Percentiles rank a stretch among this genome's conserved stretches.
phyloP scores from a whole-genome alignment of 2,329 filamentous ascomycete genomes.

The Xylariaceae sp. region DNA sequence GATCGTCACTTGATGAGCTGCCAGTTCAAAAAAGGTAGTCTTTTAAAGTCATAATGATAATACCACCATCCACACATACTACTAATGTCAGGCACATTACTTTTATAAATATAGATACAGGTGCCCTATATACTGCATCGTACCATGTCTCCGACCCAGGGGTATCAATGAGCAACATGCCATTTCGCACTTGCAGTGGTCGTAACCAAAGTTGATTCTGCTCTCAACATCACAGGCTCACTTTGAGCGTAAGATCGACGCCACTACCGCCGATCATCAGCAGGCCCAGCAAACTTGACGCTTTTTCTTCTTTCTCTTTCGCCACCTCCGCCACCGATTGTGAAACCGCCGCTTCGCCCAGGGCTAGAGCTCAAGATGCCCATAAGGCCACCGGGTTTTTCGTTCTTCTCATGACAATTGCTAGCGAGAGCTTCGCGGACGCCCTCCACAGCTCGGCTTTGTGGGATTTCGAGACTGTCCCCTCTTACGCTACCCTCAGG shows the following conservation, averaged over 20 bases:
- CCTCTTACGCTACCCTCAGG: slow-evolving; percentile 47
- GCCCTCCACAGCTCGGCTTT: slow-evolving; percentile 66
- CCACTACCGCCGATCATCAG: slow-evolving; percentile 43
- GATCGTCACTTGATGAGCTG: background rate
- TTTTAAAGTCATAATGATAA: too few species aligned
- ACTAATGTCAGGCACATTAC: too few species aligned
- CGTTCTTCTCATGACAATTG: slow-evolving; percentile 21
- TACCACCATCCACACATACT: too few species aligned
- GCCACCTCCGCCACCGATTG: slow-evolving; percentile 35
- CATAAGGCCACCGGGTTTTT: slow-evolving; percentile 46
- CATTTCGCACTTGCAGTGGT: background rate
- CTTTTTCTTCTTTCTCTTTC: slow-evolving; percentile 67
- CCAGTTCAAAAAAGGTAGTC: too few species aligned
- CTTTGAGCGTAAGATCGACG: background rate
- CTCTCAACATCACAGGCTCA: background rate
- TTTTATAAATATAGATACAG: slow-evolving; percentile 1
- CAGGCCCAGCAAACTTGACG: slow-evolving; percentile 64
- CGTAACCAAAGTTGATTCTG: background rate
- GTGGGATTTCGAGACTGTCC: slow-evolving; percentile 61
- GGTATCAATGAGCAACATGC: background rate
- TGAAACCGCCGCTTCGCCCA: slow-evolving; percentile 37
- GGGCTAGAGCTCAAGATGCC: slow-evolving; percentile 62
- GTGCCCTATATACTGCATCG: slow-evolving; percentile 1
- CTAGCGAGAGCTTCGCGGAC: slow-evolving; percentile 58
- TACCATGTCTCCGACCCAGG: background rate